Percentiles rank a stretch among this genome's conserved stretches.
Conservation (phyloP, 352 stramenopile genomes). For the Aphanomyces cochlioides region DNA sequence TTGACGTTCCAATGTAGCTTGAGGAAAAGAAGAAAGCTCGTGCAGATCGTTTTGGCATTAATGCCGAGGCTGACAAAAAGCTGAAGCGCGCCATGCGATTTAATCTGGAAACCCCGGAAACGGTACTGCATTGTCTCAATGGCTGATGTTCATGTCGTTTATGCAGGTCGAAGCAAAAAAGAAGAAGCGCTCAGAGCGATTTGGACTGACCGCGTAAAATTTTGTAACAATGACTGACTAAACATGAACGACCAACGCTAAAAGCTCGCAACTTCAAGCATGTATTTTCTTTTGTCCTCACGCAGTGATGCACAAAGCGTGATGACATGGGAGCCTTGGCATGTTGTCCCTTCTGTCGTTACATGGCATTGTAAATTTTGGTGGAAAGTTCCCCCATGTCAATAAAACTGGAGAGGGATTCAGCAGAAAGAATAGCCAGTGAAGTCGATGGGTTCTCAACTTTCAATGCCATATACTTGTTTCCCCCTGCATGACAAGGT, state of each 20-base stretch:
- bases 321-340: too few species aligned
- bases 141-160: not conserved
- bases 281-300: too few species aligned
- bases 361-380: too few species aligned
- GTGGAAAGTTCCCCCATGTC: too few species aligned
- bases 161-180: slow-evolving; percentile 27
- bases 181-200: slow-evolving; percentile 27
- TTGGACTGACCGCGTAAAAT: slow-evolving; percentile 3
- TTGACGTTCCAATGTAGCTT: slow-evolving; percentile 40
- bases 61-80: slow-evolving; percentile 71
- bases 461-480: too few species aligned
- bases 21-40: slow-evolving; percentile 78
- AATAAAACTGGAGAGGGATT: too few species aligned
- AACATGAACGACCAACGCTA: not conserved
- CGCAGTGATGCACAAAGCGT: too few species aligned
- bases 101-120: slow-evolving; percentile 70
- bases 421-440: too few species aligned
- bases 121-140: slow-evolving; percentile 42
- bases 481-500: too few species aligned
- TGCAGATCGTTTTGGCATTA: slow-evolving; percentile 77
- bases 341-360: too few species aligned
- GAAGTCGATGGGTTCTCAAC: too few species aligned
- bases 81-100: slow-evolving; percentile 83
- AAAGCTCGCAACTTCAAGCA: too few species aligned
- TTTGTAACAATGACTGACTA: slow-evolving; percentile 9